Base-by-base conservation (phyloP, 768 basidiomycete genomes). In the Imleria badia region DNA sequence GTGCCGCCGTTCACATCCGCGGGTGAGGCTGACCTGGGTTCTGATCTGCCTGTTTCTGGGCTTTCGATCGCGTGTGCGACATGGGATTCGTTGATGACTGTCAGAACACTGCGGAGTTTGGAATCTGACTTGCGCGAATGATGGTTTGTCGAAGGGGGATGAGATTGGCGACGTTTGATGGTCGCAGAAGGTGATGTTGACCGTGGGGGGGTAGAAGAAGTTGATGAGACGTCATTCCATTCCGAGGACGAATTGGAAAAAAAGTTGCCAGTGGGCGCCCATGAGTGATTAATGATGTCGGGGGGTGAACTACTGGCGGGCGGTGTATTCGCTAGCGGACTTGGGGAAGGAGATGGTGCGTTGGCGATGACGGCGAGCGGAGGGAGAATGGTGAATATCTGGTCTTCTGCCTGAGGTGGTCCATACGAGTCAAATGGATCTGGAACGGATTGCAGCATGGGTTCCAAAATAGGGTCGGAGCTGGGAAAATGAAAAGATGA, bases 381-480 rank as follows among this genome's bases (percentile, higher is more conserved):
- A 6, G 92, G 86, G 2, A 98, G 80, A 56, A 97, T 95, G 66
- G 85, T 91, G 74, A 96, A 96, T 60, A 97, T 94, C 66, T 93
- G 87, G 63, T 94, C 88, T 69, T 94, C 91, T 39, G 89, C 78
- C 62, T 88, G 90, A 3, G 89, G 87, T 20, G 90, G 89, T 5
- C 91, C 92, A 64, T 96, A 96, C 0, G 91, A 82, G 60, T 96
- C 94, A 59, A 96, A 96, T 31, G 94, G 91, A 68, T 97, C 94
- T 19, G 94, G 94, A 44, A 95, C 81, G 9, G 88, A 82, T 70
- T 92, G 87, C 3, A 98, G 76, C 84, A 98, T 89, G 2, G 89
- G 89, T 67, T 98, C 94, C 51, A 98, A 84, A 39, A 91, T 79
- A 29, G 92, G 90, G 71, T 98, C 94, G 56, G 90, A 91, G 48